These are phyloP conservation scores for Botrytis deweyae DNA, from an alignment of 2,329 filamentous ascomycete genomes.

Conservation along the genomic window DNA sequence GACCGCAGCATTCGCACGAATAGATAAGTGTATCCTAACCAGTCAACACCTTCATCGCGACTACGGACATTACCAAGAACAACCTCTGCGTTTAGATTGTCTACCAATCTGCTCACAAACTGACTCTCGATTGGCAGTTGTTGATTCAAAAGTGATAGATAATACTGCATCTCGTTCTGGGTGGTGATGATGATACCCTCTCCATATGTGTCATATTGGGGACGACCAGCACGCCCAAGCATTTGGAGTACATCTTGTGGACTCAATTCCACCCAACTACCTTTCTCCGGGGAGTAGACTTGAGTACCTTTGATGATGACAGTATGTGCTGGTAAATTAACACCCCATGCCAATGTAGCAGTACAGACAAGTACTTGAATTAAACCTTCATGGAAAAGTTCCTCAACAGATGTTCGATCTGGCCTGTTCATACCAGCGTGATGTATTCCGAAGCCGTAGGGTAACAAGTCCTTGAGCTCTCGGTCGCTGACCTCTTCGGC, in stretches of 20 bases:
- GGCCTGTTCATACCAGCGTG: constrained; percentile 95
- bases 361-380: constrained; percentile 97
- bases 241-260: constrained; percentile 98
- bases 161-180: constrained; percentile 93
- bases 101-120: constrained; percentile 85
- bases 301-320: constrained; percentile 99
- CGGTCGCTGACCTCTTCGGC: constrained; percentile 78
- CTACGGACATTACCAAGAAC: constrained; percentile 90
- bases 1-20: constrained; percentile 97
- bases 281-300: constrained; percentile 97
- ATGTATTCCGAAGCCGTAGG: constrained; percentile 97
- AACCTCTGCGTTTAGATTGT: constrained; percentile 95
- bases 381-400: constrained; percentile 85
- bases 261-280: constrained; percentile 96
- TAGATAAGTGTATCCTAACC: constrained; percentile 96
- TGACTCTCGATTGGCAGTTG: constrained; percentile 98
- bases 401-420: constrained; percentile 94
- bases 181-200: constrained; percentile 99
- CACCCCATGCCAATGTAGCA: constrained; percentile 97
- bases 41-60: constrained; percentile 96
- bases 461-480: constrained; percentile 89
- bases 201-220: constrained; percentile 95
- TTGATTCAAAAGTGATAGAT: constrained; percentile 93
- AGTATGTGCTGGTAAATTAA: constrained; percentile 95
- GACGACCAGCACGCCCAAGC: constrained; percentile 93